Conservation (phyloP, 495 filamentous ascomycete species). For the Neurospora hispaniola region DNA sequence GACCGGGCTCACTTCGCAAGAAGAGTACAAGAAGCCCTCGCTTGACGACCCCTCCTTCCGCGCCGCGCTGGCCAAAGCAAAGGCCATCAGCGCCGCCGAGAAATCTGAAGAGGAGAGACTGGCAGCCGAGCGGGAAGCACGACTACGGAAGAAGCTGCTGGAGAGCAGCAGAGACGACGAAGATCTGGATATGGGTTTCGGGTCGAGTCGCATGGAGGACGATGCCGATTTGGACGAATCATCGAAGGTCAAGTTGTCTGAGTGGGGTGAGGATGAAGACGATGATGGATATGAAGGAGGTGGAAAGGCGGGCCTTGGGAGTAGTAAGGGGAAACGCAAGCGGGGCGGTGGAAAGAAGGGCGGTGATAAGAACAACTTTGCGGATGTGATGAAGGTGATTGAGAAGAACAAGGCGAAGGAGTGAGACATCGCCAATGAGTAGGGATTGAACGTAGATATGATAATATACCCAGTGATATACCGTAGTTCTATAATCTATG, state of each 20-base stretch:
- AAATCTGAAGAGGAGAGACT: conserved; percentile 34
- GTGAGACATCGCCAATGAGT: background rate
- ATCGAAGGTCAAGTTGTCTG: conserved; percentile 51
- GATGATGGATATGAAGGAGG: conserved; percentile 45
- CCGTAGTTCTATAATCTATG: background rate
- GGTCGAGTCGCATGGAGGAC: conserved; percentile 71
- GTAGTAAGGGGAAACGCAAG: conserved; percentile 59
- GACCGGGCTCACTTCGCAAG: conserved; percentile 28
- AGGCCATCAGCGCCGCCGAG: conserved; percentile 50
- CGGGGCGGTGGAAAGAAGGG: conserved; percentile 77
- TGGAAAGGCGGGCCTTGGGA: conserved; percentile 32
- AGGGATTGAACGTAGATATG: background rate
- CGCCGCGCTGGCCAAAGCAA: conserved; percentile 77
- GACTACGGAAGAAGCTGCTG: conserved; percentile 64
- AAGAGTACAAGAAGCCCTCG: conserved; percentile 39
- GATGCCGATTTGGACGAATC: conserved; percentile 53
- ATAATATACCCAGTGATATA: background rate
- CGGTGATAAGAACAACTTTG: conserved; percentile 69
- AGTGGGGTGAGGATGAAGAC: conserved; percentile 49
- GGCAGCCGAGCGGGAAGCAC: conserved; percentile 43
- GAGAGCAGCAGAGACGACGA: conserved; percentile 73
- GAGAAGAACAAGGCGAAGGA: conserved; percentile 44
- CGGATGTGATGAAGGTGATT: conserved; percentile 71
- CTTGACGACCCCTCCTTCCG: conserved; percentile 69
- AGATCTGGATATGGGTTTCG: conserved; percentile 92